phyloP scores from a whole-genome alignment of 805 yeast genomes.

The Aciculoconidium aculeatum region DNA sequence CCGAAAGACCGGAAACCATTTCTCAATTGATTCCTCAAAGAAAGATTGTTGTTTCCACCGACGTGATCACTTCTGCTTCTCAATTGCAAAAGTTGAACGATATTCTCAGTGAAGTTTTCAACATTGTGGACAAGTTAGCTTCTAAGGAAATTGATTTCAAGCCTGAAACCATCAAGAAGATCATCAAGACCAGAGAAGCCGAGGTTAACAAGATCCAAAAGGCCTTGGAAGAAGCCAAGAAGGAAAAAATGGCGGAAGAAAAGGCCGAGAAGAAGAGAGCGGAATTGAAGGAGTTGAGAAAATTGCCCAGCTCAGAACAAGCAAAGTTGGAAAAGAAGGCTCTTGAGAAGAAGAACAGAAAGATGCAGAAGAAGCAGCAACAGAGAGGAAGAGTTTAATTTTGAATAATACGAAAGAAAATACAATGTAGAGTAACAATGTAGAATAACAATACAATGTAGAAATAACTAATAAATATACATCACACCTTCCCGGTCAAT shows the following conservation, averaged over 20 bases:
- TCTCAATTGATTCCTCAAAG: slow-evolving; percentile 50
- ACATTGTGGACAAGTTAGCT: slow-evolving; percentile 54
- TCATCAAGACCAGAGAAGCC: slow-evolving; percentile 67
- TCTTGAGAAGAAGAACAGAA: slow-evolving; percentile 75
- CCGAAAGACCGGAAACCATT: slow-evolving; percentile 59
- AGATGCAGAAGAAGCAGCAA: slow-evolving; percentile 59
- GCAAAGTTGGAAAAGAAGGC: slow-evolving; percentile 73
- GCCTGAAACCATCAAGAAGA: slow-evolving; percentile 71
- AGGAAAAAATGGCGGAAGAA: slow-evolving; percentile 65
- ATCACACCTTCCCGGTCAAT: slow-evolving; percentile 42
- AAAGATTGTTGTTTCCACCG: slow-evolving; percentile 50
- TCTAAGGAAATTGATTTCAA: slow-evolving; percentile 49
- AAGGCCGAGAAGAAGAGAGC: slow-evolving; percentile 65
- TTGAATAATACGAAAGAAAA: too few species aligned
- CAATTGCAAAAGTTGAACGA: slow-evolving; percentile 46
- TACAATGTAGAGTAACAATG: too few species aligned
- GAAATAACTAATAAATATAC: neutral
- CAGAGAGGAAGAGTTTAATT: slow-evolving; percentile 31
- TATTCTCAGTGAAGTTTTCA: slow-evolving; percentile 51
- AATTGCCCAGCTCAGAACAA: slow-evolving; percentile 71
- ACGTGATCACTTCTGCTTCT: slow-evolving; percentile 42
- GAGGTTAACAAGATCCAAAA: slow-evolving; percentile 69
- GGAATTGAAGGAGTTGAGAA: slow-evolving; percentile 52
- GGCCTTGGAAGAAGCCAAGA: slow-evolving; percentile 55
- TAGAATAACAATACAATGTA: slow-evolving; percentile 2